Evolutionary conservation across 2,329 filamentous ascomycete genomes (phyloP), one percentile per base, ranked within the genome.

Genomic region (Ascochyta viciae-villosae): DNA sequence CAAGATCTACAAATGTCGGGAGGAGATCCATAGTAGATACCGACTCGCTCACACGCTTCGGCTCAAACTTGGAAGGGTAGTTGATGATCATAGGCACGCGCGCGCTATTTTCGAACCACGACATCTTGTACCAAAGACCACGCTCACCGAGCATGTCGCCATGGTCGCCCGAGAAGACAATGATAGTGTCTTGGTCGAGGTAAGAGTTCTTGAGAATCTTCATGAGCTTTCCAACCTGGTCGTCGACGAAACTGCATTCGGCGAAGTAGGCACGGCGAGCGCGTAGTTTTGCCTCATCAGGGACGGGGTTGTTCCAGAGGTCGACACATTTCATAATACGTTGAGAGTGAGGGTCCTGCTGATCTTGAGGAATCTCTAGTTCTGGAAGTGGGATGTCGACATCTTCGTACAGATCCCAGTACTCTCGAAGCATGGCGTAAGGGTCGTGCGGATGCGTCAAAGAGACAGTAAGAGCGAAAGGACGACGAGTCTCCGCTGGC

Each of bases 91-190:
- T 87, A 1, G 93, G 93, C 22, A 97, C 93, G 26, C 93, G 89
- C 41, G 92, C 91, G 12, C 92, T 96, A 37, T 89, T 89, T 82
- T 97, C 93, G 69, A 92, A 96, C 84, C 95, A 97, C 72, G 87
- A 92, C 93, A 97, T 97, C 83, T 97, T 97, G 82, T 96, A 93
- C 93, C 93, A 97, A 42, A 97, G 81, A 6, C 90, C 90, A 49
- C 92, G 88, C 81, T 97, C 93, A 56, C 93, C 93, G 7, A 97
- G 85, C 93, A 97, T 97, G 76, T 97, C 93, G 52, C 93, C 93
- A 71, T 97, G 93, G 74, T 97, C 93, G 40, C 93, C 92, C 55
- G 89, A 93, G 78, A 97, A 97, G 63, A 97, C 87, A 67, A 97
- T 82, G 66, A 96, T 92, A 12, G 93, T 97, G 77, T 96, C 87